phyloP scores from a whole-genome alignment of 1,284 basidiomycete genomes.

The Trichosporon coremiiforme region DNA sequence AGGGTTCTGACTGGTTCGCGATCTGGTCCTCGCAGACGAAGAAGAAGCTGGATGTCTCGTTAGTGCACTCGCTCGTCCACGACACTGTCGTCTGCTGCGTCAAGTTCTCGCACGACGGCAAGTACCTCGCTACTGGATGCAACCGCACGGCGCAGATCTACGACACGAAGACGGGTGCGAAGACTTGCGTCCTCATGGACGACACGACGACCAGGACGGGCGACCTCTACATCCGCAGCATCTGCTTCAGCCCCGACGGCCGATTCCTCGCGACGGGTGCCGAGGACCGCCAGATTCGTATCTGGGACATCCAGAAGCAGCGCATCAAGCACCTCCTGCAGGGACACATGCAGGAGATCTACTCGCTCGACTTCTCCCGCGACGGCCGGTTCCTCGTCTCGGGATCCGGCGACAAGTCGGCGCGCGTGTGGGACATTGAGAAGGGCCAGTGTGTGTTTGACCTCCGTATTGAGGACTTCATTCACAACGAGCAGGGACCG shows the following conservation, averaged over 20 bases:
- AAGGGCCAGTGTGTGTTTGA: constrained; percentile 62
- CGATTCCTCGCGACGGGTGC: constrained; percentile 78
- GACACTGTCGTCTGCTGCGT: constrained; percentile 96
- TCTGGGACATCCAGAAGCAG: constrained; percentile 81
- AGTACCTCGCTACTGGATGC: constrained; percentile 85
- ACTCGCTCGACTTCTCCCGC: constrained; percentile 80
- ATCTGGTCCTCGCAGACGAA: constrained; percentile 87
- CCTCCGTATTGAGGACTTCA: constrained; percentile 58
- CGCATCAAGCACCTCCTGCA: constrained; percentile 72
- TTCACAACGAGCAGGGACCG: constrained; percentile 60
- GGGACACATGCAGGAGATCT: constrained; percentile 88
- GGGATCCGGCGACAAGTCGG: constrained; percentile 84
- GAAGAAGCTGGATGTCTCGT: constrained; percentile 77
- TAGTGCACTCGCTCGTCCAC: constrained; percentile 89
- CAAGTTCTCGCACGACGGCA: constrained; percentile 84
- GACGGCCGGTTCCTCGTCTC: constrained; percentile 83
- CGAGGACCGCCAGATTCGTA: constrained; percentile 81
- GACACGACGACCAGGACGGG: constrained; percentile 66
- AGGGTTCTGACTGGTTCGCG: constrained; percentile 92
- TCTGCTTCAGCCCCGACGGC: constrained; percentile 81
- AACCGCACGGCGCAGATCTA: constrained; percentile 88
- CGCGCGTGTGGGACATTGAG: constrained; percentile 83
- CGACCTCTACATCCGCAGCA: constrained; percentile 80
- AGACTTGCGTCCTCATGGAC: constrained; percentile 73
- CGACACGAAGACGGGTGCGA: constrained; percentile 78